Base-by-base conservation (phyloP, 306 rosid species). In the Pyrus communis region DNA sequence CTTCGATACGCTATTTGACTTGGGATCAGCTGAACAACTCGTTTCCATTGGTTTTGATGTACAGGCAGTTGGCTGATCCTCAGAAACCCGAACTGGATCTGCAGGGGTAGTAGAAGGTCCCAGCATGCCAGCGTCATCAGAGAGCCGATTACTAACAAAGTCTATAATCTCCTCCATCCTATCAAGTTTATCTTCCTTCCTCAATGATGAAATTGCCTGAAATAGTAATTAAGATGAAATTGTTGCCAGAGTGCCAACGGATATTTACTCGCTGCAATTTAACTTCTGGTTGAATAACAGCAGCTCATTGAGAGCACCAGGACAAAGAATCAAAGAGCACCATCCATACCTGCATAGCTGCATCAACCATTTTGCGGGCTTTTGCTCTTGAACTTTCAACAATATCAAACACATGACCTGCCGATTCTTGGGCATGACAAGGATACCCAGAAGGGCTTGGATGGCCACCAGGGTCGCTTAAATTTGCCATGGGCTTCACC, bases 351-450 rank as follows among this genome's bases (percentile, higher is more conserved):
- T 92, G 89, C 75, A 87, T 75, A 58, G 97, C 97, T 78, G 82
- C 90, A 79, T 84, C 85, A 78, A 92, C 94, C 87, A 94, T 86
- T 75, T 74, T 84, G 71, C 52, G 81, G 77, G 96, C 96, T 81
- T 77, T 89, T 74, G 81, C 86, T 85, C 87, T 89, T 55, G 95
- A 94, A 88, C 91, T 89, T 80, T 88, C 98, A 57, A 92, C 91
- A 77, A 94, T 92, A 68, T 92, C 98, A 85, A 81, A 83, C 62
- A 92, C 87, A 84, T 80, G 93, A 85, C 91, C 84, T 74, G 84
- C 84, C 19, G 85, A 82, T 73, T 89, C 90, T 80, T 88, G 89
- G 78, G 70, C 84, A 65, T 84, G 87, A 87, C 82, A 85, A 71
- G 88, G 83, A 83, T 83, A 78, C 72, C 77, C 83, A 58, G 77